Evolutionary conservation across 2,329 filamentous ascomycete genomes (phyloP), one percentile per base, ranked within the genome.

Genomic region (Pseudogymnoascus sp.): DNA sequence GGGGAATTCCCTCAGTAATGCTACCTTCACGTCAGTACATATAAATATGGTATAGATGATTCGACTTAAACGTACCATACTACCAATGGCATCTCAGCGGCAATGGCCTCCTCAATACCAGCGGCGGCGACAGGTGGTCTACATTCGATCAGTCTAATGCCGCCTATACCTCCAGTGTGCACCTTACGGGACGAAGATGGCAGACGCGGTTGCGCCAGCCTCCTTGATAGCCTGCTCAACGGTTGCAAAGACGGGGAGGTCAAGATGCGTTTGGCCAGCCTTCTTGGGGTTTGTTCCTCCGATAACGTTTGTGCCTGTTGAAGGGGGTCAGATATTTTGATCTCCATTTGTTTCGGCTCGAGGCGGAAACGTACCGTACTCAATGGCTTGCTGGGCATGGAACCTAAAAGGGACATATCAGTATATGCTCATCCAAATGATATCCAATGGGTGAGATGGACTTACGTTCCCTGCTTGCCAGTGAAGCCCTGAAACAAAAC

Each of bases 271-370:
- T 71, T 84, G 79, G 73, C 94, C 94, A 68, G 94, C 94, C 82
- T 99, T 99, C 84, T 96, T 97, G 74, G 94, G 94, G 82, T 97
- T 97, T 73, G 93, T 97, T 74, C 94, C 94, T 76, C 94, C 94
- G 68, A 99, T 91, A 68, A 99, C 91, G 75, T 96, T 93, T 71
- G 94, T 99, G 75, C 93, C 91, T 95, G 71, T 65, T 57, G 2
- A 43, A 20, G 36, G 18, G 14, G 11, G 22, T 60, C 37, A 58
- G 57, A 38, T 37, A 37, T 43, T 53, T 20, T 20, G 28, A 15
- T 33, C 28, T 33, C 28, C 28, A n/a, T 50, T 60, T 22, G 14
- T 50, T 25, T 39, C 30, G 22, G 11, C 14, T 47, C 6, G 25
- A 25, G 30, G 15, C n/a, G 28, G 30, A n/a, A 39, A 71, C 69